phyloP scores from a whole-genome alignment of 2,329 filamentous ascomycete genomes.

The Fusarium zealandicum region DNA sequence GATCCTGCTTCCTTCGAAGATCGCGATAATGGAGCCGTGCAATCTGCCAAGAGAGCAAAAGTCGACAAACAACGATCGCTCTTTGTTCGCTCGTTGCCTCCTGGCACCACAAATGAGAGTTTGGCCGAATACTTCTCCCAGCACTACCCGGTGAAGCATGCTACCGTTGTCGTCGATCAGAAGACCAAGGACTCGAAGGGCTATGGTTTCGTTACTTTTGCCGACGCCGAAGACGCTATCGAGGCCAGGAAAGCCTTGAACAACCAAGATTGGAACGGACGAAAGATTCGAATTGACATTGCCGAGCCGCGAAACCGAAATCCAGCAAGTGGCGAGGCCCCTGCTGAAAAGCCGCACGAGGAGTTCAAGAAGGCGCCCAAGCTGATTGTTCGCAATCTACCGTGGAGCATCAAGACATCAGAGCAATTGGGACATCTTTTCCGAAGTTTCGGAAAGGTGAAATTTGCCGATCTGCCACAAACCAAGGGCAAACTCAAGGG shows the following conservation, averaged over 20 bases:
- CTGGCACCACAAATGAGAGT: slow-evolving; percentile 78
- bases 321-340: slow-evolving; percentile 53
- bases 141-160: slow-evolving; percentile 93
- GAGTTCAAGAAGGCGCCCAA: slow-evolving; percentile 70
- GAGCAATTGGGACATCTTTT: slow-evolving; percentile 84
- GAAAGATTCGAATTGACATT: slow-evolving; percentile 84
- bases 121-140: slow-evolving; percentile 92
- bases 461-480: slow-evolving; percentile 83
- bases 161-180: slow-evolving; percentile 87
- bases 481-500: slow-evolving; percentile 78
- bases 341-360: slow-evolving; percentile 62
- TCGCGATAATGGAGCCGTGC: slow-evolving; percentile 43
- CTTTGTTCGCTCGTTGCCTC: slow-evolving; percentile 88
- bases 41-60: slow-evolving; percentile 61
- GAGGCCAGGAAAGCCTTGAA: slow-evolving; percentile 83
- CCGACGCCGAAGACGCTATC: slow-evolving; percentile 88
- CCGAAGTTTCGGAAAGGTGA: slow-evolving; percentile 88
- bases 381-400: slow-evolving; percentile 89
- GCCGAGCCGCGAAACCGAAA: slow-evolving; percentile 84
- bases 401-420: slow-evolving; percentile 91
- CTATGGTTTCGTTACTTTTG: slow-evolving; percentile 96
- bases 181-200: slow-evolving; percentile 87
- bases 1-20: slow-evolving; percentile 43
- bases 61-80: slow-evolving; percentile 74
- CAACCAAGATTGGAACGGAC: slow-evolving; percentile 77